These are phyloP conservation scores for Alloascoidea africana DNA, from an alignment of 805 yeast species.

Conservation along the genomic window DNA sequence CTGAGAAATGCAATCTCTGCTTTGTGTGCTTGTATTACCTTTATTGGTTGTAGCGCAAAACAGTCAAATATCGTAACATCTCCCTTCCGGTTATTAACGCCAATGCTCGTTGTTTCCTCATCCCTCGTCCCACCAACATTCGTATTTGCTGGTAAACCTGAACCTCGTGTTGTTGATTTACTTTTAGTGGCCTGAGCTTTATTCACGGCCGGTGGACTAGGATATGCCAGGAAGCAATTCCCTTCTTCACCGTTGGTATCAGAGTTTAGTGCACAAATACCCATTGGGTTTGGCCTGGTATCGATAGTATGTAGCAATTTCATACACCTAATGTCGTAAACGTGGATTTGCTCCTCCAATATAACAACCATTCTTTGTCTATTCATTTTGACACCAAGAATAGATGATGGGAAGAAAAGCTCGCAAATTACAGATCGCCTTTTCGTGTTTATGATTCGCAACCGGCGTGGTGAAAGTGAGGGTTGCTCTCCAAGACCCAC, in stretches of 20 bases:
- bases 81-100: conserved; percentile 8
- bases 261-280: conserved; percentile 40
- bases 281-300: conserved; percentile 17
- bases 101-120: neutral
- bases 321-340: conserved; percentile 67
- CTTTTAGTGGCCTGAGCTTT: no score
- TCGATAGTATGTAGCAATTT: conserved; percentile 43
- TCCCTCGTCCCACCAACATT: conserved; percentile 22
- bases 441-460: conserved; percentile 74
- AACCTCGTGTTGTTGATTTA: no score
- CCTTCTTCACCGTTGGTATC: conserved; percentile 19
- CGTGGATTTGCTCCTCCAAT: conserved; percentile 46
- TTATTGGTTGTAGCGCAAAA: conserved; percentile 42
- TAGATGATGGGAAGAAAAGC: conserved; percentile 45
- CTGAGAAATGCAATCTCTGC: conserved; percentile 41
- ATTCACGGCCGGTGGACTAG: no score
- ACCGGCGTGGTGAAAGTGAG: conserved; percentile 50
- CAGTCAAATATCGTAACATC: conserved; percentile 51
- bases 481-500: conserved; percentile 69
- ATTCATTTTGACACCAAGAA: conserved; percentile 46
- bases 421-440: conserved; percentile 52
- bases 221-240: conserved; percentile 36
- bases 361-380: conserved; percentile 52
- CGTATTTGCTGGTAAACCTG: no score
- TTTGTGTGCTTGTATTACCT: conserved; percentile 59